Conservation (phyloP, 495 filamentous ascomycete genomes). For the Penicillium salamii region DNA sequence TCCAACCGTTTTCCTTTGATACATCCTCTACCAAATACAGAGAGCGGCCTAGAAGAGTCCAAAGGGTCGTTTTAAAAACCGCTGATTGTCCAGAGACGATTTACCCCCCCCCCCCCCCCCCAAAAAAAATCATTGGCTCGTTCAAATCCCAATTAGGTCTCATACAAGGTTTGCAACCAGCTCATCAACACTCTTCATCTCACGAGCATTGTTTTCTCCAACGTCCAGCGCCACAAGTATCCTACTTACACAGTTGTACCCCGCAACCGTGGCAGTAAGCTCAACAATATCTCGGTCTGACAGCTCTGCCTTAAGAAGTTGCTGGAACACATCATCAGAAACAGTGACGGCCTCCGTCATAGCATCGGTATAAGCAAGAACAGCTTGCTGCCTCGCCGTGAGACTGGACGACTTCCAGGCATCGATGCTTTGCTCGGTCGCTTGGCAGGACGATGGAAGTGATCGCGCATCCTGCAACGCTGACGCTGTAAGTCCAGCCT, state of each 20-base stretch:
- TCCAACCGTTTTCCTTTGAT: too few species aligned
- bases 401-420: conserved; percentile 27
- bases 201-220: conserved; percentile 14
- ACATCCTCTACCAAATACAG: too few species aligned
- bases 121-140: not conserved
- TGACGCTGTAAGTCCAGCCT: conserved; percentile 12
- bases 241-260: conserved; percentile 74
- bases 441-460: conserved; percentile 5
- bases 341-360: conserved; percentile 61
- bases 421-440: conserved; percentile 17
- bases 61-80: too few species aligned
- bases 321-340: conserved; percentile 50
- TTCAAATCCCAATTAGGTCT: not conserved
- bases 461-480: conserved; percentile 39
- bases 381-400: conserved; percentile 54
- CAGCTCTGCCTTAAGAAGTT: conserved; percentile 35
- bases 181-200: conserved; percentile 11
- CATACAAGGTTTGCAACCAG: not conserved
- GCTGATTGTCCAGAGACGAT: too few species aligned
- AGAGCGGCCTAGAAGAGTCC: too few species aligned
- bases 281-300: conserved; percentile 55
- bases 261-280: conserved; percentile 66
- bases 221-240: conserved; percentile 76
- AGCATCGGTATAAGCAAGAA: conserved; percentile 61
- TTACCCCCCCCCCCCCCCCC: too few species aligned